A percentile compares a stretch with the other conserved stretches of the same genome.
phyloP scores from a whole-genome alignment of 2,329 filamentous ascomycete genomes.

The Calonectria hawksworthii region DNA sequence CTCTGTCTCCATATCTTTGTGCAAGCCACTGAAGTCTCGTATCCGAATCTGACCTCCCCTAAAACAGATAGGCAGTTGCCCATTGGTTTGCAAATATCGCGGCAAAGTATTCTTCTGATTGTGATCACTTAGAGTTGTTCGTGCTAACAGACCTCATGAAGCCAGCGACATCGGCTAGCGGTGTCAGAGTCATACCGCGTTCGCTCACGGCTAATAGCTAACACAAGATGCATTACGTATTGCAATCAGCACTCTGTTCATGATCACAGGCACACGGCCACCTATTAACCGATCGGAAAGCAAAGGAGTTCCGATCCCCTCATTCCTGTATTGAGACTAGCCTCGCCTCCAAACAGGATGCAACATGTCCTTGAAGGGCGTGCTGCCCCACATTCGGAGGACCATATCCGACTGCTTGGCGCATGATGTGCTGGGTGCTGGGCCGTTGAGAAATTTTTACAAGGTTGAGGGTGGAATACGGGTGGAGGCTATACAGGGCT shows the following conservation, averaged over 20 bases:
- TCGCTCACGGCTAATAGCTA: not conserved
- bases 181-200: not conserved
- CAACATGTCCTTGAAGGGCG: not conserved
- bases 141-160: not conserved
- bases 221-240: not conserved
- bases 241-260: not conserved
- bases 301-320: not conserved
- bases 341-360: not conserved
- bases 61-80: no score
- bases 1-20: not conserved
- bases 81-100: no score
- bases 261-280: not conserved
- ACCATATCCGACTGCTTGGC: not conserved
- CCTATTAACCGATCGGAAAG: not conserved
- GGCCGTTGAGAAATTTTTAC: not conserved
- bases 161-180: no score
- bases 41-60: no score
- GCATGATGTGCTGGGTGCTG: not conserved
- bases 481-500: not conserved
- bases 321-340: slow-evolving; percentile 10
- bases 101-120: no score
- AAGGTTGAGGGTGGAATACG: not conserved
- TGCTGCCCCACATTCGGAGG: not conserved
- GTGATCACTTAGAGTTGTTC: not conserved
- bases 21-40: not conserved